These are phyloP conservation scores for Hypomyces perniciosus DNA, from an alignment of 2,329 filamentous ascomycete species.

Conservation along the genomic window DNA sequence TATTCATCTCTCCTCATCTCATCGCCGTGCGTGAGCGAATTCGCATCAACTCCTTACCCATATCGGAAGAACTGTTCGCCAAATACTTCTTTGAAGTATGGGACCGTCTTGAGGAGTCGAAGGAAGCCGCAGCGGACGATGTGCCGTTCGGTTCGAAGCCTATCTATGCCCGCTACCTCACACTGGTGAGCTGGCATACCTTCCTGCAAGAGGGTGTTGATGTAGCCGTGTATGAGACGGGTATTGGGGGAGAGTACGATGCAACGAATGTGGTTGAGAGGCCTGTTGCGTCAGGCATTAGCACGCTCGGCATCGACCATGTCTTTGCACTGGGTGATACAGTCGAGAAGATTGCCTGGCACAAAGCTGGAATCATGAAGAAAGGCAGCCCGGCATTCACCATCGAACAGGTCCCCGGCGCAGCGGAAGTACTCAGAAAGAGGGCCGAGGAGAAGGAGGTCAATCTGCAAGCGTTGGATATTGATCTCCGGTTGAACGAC, in stretches of 20 bases:
- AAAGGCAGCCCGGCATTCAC: slow-evolving; percentile 51
- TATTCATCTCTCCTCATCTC: slow-evolving; percentile 65
- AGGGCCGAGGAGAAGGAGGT: slow-evolving; percentile 50
- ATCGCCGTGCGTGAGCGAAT: slow-evolving; percentile 63
- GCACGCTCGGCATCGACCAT: slow-evolving; percentile 64
- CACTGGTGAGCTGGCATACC: slow-evolving; percentile 60
- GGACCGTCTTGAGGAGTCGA: slow-evolving; percentile 44
- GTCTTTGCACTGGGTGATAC: slow-evolving; percentile 56
- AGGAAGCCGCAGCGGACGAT: slow-evolving; percentile 25
- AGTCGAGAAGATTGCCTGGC: slow-evolving; percentile 63
- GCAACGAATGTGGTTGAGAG: slow-evolving; percentile 59
- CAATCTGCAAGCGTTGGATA: slow-evolving; percentile 37
- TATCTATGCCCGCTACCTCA: slow-evolving; percentile 56
- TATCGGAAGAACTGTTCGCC: slow-evolving; percentile 54
- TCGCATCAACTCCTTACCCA: slow-evolving; percentile 51
- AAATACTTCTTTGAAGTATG: slow-evolving; percentile 64
- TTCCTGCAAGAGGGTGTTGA: slow-evolving; percentile 60
- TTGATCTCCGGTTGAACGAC: slow-evolving; percentile 39
- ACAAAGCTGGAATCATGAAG: slow-evolving; percentile 69
- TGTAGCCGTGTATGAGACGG: slow-evolving; percentile 59
- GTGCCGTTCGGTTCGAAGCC: slow-evolving; percentile 39
- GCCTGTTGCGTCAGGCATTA: slow-evolving; percentile 55
- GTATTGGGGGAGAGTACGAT: slow-evolving; percentile 63
- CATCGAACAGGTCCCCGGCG: slow-evolving; percentile 43
- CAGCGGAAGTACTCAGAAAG: slow-evolving; percentile 39